Percentiles rank a stretch among this genome's conserved stretches.
Evolutionary conservation across 2,329 filamentous ascomycete genomes (phyloP).

Genomic region (Claviceps maximensis): DNA sequence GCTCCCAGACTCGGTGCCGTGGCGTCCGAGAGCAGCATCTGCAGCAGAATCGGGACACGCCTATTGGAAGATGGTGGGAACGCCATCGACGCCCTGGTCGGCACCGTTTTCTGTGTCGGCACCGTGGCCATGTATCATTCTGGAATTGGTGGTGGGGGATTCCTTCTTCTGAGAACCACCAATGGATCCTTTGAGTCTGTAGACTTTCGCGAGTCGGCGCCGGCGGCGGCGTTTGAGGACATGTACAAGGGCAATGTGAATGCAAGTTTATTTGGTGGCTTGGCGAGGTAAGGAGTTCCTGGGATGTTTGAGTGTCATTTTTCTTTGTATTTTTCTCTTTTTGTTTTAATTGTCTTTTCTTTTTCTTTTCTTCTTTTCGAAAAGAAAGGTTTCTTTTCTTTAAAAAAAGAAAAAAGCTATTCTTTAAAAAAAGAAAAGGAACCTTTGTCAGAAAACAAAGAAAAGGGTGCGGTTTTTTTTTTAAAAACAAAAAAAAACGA

Average conservation of each 20-base stretch:
- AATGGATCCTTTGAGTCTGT: constrained; percentile 64
- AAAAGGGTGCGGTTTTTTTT: too few species aligned
- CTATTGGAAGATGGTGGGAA: constrained; percentile 48
- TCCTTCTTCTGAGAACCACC: constrained; percentile 54
- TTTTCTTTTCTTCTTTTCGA: too few species aligned
- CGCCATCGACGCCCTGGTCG: constrained; percentile 53
- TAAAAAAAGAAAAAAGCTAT: too few species aligned
- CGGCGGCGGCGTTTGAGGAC: constrained; percentile 61
- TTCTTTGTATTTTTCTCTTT: not conserved
- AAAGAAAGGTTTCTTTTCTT: too few species aligned
- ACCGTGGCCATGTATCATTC: constrained; percentile 51
- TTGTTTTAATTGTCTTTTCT: not conserved
- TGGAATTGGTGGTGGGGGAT: constrained; percentile 68
- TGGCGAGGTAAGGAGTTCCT: constrained; percentile 46
- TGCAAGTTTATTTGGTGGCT: constrained; percentile 52
- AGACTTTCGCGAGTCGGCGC: constrained; percentile 76
- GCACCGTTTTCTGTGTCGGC: constrained; percentile 51
- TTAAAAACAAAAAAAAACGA: not conserved
- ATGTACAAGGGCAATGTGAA: constrained; percentile 65
- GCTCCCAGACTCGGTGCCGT: constrained; percentile 37
- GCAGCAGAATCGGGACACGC: constrained; percentile 44
- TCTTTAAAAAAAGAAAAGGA: too few species aligned
- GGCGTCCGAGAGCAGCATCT: constrained; percentile 45
- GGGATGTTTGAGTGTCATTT: not conserved
- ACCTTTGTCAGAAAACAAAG: too few species aligned